Conservation (phyloP, 1,284 basidiomycete genomes). For the Tylopilus sp. region DNA sequence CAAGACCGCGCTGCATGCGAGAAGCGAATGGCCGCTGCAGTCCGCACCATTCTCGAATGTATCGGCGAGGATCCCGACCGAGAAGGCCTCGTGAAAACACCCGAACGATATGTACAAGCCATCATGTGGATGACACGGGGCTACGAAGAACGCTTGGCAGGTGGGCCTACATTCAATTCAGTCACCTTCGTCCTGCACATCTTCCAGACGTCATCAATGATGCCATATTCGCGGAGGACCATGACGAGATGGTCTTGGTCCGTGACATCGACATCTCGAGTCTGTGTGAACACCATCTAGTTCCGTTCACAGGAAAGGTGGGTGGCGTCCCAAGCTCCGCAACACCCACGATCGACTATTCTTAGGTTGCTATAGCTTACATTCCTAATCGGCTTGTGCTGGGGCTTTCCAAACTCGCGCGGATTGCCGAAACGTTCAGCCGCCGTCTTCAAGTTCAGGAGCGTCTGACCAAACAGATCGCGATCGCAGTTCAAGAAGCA, state of each 20-base stretch:
- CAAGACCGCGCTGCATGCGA: slow-evolving; percentile 72
- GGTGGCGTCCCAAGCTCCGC: slow-evolving; percentile 30
- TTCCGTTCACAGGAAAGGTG: slow-evolving; percentile 98
- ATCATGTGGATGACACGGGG: slow-evolving; percentile 99
- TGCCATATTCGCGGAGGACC: slow-evolving; percentile 98
- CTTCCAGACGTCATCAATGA: slow-evolving; percentile 92
- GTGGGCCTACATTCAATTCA: slow-evolving; percentile 39
- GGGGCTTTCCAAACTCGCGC: slow-evolving; percentile 94
- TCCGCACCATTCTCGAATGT: slow-evolving; percentile 92
- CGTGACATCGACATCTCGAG: slow-evolving; percentile 97
- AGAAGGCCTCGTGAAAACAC: slow-evolving; percentile 88
- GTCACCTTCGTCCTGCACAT: slow-evolving; percentile 7
- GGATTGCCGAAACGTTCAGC: slow-evolving; percentile 97
- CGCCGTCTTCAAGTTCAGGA: slow-evolving; percentile 97
- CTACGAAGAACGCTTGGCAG: slow-evolving; percentile 91
- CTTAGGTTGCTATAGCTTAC: slow-evolving; percentile 77
- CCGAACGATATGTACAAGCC: slow-evolving; percentile 95
- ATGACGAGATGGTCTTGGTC: slow-evolving; percentile 99
- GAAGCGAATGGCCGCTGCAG: slow-evolving; percentile 76
- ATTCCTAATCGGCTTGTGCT: slow-evolving; percentile 96
- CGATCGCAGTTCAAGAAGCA: slow-evolving; percentile 94
- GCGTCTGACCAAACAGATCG: slow-evolving; percentile 96
- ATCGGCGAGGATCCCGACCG: slow-evolving; percentile 98
- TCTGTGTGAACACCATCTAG: slow-evolving; percentile 97
- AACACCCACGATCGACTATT: slow-evolving; percentile 18